Evolutionary conservation across 495 filamentous ascomycete species (phyloP).

Genomic region (Podospora anserina): DNA sequence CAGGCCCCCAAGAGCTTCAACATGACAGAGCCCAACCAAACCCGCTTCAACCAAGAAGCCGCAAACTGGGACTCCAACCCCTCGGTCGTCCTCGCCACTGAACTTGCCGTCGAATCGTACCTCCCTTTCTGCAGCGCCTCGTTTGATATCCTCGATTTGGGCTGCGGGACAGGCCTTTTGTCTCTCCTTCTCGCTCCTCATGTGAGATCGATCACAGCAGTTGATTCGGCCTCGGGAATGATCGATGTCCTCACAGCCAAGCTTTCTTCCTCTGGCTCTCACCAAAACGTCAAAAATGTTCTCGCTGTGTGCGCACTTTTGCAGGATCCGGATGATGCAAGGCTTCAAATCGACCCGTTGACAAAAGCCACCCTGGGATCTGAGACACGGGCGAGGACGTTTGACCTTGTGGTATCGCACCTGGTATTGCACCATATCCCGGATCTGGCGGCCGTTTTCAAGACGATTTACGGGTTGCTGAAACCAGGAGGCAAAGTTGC

Average conservation of each 20-base stretch:
- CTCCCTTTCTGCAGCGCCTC: slow-evolving; percentile 23
- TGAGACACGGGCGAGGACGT: slow-evolving; percentile 17
- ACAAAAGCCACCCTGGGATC: slow-evolving; percentile 3
- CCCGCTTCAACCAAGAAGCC: slow-evolving; percentile 43
- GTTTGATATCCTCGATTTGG: slow-evolving; percentile 52
- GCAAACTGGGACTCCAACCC: slow-evolving; percentile 41
- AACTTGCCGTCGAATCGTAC: slow-evolving; percentile 32
- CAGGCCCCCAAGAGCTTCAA: neutral
- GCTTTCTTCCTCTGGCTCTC: slow-evolving; percentile 21
- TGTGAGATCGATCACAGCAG: slow-evolving; percentile 42
- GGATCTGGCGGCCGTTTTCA: slow-evolving; percentile 38
- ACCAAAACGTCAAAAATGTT: slow-evolving; percentile 26
- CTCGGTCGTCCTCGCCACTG: slow-evolving; percentile 32
- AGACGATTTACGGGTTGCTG: slow-evolving; percentile 42
- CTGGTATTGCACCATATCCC: slow-evolving; percentile 56
- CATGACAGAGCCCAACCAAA: neutral
- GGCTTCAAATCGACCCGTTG: slow-evolving; percentile 22
- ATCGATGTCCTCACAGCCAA: slow-evolving; percentile 47
- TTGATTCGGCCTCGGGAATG: slow-evolving; percentile 54
- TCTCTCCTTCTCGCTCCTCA: slow-evolving; percentile 46
- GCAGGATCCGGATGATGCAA: slow-evolving; percentile 26
- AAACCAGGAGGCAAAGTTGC: slow-evolving; percentile 43
- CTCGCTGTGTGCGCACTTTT: slow-evolving; percentile 20
- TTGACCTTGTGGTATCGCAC: slow-evolving; percentile 51
- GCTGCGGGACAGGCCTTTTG: slow-evolving; percentile 56